phyloP scores from a whole-genome alignment of 495 filamentous ascomycete genomes.

The Amorphotheca resinae region DNA sequence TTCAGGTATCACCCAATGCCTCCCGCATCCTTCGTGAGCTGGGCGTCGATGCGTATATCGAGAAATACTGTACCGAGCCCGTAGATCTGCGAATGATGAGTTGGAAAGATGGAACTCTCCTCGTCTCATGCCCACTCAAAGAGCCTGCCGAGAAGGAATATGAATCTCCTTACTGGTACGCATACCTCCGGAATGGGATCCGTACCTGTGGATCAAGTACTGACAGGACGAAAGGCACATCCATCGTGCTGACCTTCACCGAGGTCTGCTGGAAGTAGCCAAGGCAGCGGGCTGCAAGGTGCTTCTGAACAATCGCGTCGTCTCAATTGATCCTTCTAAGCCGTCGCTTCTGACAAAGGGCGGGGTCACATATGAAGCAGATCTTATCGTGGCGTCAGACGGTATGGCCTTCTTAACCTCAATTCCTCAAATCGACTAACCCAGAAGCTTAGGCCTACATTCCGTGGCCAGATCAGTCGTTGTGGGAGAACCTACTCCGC shows the following conservation, averaged over 20 bases:
- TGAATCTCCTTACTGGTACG: slow-evolving; percentile 24
- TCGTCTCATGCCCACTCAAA: slow-evolving; percentile 30
- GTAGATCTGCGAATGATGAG: slow-evolving; percentile 29
- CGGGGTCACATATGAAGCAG: slow-evolving; percentile 28
- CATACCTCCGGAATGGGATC: neutral
- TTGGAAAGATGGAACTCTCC: slow-evolving; percentile 27
- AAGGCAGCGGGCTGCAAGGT: slow-evolving; percentile 38
- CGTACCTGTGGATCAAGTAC: neutral
- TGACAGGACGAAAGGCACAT: slow-evolving; percentile 27
- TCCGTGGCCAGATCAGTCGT: slow-evolving; percentile 37
- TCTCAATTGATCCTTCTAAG: slow-evolving; percentile 23
- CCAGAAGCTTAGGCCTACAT: slow-evolving; percentile 28
- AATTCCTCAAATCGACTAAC: neutral
- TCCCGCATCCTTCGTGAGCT: slow-evolving; percentile 33
- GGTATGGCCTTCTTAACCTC: slow-evolving; percentile 19
- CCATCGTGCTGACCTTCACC: slow-evolving; percentile 47
- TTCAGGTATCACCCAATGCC: slow-evolving; percentile 46
- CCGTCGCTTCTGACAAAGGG: slow-evolving; percentile 21
- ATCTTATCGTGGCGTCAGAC: slow-evolving; percentile 46
- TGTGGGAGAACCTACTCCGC: slow-evolving; percentile 29
- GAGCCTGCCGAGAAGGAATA: slow-evolving; percentile 31
- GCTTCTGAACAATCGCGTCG: slow-evolving; percentile 30
- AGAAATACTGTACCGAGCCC: slow-evolving; percentile 26
- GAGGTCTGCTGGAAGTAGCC: slow-evolving; percentile 38
- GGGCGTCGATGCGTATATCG: slow-evolving; percentile 26